Conservation (phyloP, 78 protist species). For the Planoprotostelium fungivorum region DNA sequence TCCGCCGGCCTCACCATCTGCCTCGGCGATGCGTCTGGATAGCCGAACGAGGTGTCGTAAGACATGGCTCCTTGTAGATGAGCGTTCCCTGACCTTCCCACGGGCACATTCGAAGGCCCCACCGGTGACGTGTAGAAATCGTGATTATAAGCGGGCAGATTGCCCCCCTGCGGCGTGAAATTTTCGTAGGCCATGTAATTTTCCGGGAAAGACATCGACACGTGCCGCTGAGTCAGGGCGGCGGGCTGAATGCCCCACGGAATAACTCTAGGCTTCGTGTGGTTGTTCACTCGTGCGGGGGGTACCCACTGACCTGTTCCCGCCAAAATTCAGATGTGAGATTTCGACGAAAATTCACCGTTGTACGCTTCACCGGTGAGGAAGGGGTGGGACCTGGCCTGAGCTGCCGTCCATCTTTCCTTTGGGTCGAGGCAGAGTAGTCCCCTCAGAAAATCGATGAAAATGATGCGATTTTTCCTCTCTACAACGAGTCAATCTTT, state of each 20-base stretch:
- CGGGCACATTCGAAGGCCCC: not conserved
- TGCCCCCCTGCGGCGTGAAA: not conserved
- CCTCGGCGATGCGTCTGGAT: not conserved
- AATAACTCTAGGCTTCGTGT: not conserved
- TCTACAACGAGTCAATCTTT: slow-evolving; percentile 8
- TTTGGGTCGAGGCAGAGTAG: slow-evolving; percentile 57
- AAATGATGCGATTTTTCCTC: slow-evolving; percentile 37
- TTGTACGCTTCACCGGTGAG: slow-evolving; percentile 49
- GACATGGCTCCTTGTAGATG: not conserved
- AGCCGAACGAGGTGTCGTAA: not conserved
- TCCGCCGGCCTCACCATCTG: not conserved
- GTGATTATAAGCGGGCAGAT: not conserved
- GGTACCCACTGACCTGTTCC: not conserved
- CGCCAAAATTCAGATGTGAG: not conserved
- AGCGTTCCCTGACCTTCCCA: not conserved
- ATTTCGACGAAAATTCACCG: slow-evolving; percentile 34
- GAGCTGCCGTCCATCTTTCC: slow-evolving; percentile 68
- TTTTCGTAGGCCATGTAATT: not conserved
- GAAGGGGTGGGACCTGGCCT: slow-evolving; percentile 71
- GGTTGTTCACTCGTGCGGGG: not conserved
- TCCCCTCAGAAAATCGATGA: slow-evolving; percentile 59
- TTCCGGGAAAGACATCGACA: not conserved
- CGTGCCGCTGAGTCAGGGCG: not conserved
- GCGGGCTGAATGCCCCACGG: not conserved
- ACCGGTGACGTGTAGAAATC: not conserved